Evolutionary conservation across 768 basidiomycete genomes (phyloP), one percentile per base, ranked within the genome.

Genomic region (Auricularia auricula-judae): DNA sequence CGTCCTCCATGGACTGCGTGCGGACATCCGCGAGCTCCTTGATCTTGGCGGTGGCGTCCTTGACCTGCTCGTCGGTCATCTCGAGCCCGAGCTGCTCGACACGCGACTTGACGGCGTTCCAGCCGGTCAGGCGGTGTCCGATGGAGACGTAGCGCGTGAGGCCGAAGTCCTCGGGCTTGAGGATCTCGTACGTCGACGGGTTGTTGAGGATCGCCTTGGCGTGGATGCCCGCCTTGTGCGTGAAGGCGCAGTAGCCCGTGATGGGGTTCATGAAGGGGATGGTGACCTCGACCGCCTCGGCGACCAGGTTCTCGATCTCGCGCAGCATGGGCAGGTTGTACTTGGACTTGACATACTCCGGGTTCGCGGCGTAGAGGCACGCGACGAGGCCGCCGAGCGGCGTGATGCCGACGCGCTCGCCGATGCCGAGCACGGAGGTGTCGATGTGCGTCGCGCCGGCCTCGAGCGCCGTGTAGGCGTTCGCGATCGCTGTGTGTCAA

Each of bases 201-300:
- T 99, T 99, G 80, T 98, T 97, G 67, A 95, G 85, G 76, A 99
- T 99, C 44, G 97, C 97, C 83, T 99, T 99, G 79, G 97, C 97
- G 77, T 99, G 97, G 68, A 99, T 99, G 74, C 97, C 97, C 23
- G 97, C 97, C 87, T 99, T 98, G 87, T 98, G 97, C 34, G 97
- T 99, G 81, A 99, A 99, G 3, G 97, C 97, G 73, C 97, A 98
- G 78, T 98, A 99, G 16, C 97, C 97, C 64, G 91, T 92, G 72
- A 94, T 89, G 42, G 92, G 91, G 78, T 96, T 96, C 85, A 89
- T 91, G 82, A 98, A 99, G 23, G 97, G 97, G 54, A 99, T 86
- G 68, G 93, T 91, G 74, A 98, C 93, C 75, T 98, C 94, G 66
- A 99, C 97, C 61, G 96, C 97, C 77, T 98, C 95, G 44, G 97